These are phyloP conservation scores for Ulvella scutata DNA, from an alignment of 139 green algal species.

Conservation along the genomic window DNA sequence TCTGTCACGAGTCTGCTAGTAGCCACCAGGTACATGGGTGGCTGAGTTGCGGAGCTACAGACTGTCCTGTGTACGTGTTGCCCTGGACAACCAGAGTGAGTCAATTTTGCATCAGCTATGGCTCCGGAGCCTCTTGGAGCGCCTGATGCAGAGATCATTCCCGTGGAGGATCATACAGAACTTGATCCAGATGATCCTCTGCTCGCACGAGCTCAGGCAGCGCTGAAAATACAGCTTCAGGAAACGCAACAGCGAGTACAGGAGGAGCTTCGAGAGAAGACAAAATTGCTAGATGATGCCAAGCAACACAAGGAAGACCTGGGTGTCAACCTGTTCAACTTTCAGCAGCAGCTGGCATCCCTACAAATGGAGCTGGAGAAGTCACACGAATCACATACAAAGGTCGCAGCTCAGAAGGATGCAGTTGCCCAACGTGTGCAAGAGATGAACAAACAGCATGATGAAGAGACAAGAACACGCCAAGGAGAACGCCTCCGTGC, in stretches of 20 bases:
- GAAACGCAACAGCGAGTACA: conserved; percentile 33
- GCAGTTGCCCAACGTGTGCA: background rate
- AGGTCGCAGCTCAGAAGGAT: background rate
- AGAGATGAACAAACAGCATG: background rate
- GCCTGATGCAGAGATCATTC: too few species aligned
- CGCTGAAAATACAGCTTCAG: conserved; percentile 55
- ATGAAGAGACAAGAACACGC: background rate
- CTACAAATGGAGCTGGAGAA: conserved; percentile 67
- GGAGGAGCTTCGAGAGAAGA: conserved; percentile 57
- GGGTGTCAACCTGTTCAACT: conserved; percentile 81
- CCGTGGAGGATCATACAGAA: too few species aligned
- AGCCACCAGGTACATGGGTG: too few species aligned
- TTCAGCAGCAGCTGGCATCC: conserved; percentile 73
- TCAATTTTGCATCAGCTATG: too few species aligned
- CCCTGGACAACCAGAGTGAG: too few species aligned
- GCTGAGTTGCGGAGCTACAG: too few species aligned
- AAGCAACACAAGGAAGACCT: conserved; percentile 51
- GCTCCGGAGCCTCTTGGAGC: too few species aligned
- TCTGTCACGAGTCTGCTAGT: too few species aligned
- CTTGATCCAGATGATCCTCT: conserved; percentile 63
- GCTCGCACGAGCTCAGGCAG: conserved; percentile 59
- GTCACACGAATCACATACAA: conserved; percentile 27
- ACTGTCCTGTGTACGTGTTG: too few species aligned
- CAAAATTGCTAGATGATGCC: conserved; percentile 35
- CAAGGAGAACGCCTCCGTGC: conserved; percentile 7